Percentiles rank a stretch among this genome's conserved stretches.
phyloP scores from a whole-genome alignment of 2,329 filamentous ascomycete species.

The Fusarium nelsonii region DNA sequence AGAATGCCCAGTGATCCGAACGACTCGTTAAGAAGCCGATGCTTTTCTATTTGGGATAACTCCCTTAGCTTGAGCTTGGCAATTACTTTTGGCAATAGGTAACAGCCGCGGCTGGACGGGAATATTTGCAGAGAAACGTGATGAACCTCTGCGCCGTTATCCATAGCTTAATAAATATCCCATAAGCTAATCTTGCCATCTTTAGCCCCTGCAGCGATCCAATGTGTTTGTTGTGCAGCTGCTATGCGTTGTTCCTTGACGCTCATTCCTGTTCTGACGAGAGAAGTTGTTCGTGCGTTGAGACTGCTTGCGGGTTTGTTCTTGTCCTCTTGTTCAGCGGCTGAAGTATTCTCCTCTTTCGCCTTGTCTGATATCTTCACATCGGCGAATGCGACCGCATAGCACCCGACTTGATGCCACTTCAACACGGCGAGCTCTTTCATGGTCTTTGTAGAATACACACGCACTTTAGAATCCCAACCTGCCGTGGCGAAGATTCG shows the following conservation, averaged over 20 bases:
- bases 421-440: slow-evolving; percentile 92
- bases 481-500: slow-evolving; percentile 90
- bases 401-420: slow-evolving; percentile 93
- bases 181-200: slow-evolving; percentile 96
- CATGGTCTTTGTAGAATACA: slow-evolving; percentile 85
- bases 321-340: neutral
- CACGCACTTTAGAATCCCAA: slow-evolving; percentile 85
- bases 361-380: slow-evolving; percentile 45
- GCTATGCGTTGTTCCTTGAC: slow-evolving; percentile 74
- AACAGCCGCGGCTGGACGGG: neutral
- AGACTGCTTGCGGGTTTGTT: neutral
- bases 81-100: neutral
- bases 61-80: neutral
- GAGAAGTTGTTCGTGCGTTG: slow-evolving; percentile 1
- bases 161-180: slow-evolving; percentile 81
- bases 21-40: neutral
- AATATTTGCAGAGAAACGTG: neutral
- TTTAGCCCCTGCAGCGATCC: slow-evolving; percentile 91
- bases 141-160: neutral
- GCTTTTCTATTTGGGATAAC: neutral
- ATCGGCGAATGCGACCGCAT: slow-evolving; percentile 79
- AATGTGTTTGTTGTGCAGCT: slow-evolving; percentile 80
- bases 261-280: slow-evolving; percentile 35
- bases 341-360: neutral
- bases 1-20: neutral